Evolutionary conservation across 257 asterid species (phyloP).

Genomic region (Nicotiana knightiana): DNA sequence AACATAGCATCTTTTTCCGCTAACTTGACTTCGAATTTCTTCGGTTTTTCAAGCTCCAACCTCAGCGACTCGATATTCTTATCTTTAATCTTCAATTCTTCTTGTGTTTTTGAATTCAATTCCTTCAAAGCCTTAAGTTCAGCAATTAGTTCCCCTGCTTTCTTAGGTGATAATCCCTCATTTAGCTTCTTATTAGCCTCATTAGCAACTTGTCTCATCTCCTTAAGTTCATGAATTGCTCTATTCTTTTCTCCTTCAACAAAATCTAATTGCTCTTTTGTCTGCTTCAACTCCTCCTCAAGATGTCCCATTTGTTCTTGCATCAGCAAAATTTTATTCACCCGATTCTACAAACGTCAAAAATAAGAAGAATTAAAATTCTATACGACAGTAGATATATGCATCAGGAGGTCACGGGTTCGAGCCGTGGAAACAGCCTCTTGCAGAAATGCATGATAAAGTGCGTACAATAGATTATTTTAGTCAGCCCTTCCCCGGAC

Average conservation of each 20-base stretch:
- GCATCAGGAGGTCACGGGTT: too few relatives aligned
- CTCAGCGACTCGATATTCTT: slow-evolving; percentile 36
- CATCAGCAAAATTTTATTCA: slow-evolving; percentile 24
- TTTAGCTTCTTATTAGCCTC: slow-evolving; percentile 10
- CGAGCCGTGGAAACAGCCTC: too few relatives aligned
- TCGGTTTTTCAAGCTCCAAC: slow-evolving; percentile 27
- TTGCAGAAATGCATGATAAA: too few relatives aligned
- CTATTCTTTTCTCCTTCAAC: slow-evolving; percentile 31
- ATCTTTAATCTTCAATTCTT: slow-evolving; percentile 40
- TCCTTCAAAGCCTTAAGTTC: slow-evolving; percentile 36
- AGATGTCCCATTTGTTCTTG: slow-evolving; percentile 42
- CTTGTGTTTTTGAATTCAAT: slow-evolving; percentile 21
- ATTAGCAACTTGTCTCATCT: slow-evolving; percentile 23
- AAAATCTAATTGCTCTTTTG: slow-evolving; percentile 32
- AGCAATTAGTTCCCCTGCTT: slow-evolving; percentile 2
- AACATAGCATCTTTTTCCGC: slow-evolving; percentile 33
- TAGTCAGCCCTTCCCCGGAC: too few relatives aligned
- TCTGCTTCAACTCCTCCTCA: slow-evolving; percentile 49
- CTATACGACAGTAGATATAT: too few relatives aligned
- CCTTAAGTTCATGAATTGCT: slow-evolving; percentile 36
- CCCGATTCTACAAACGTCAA: slow-evolving; percentile 23
- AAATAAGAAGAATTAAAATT: neutral
- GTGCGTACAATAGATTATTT: too few relatives aligned
- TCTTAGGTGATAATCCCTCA: slow-evolving; percentile 7
- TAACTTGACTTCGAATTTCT: slow-evolving; percentile 28